Base-by-base conservation (phyloP, 2,329 filamentous ascomycete species). In the Tolypocladium amazonense region DNA sequence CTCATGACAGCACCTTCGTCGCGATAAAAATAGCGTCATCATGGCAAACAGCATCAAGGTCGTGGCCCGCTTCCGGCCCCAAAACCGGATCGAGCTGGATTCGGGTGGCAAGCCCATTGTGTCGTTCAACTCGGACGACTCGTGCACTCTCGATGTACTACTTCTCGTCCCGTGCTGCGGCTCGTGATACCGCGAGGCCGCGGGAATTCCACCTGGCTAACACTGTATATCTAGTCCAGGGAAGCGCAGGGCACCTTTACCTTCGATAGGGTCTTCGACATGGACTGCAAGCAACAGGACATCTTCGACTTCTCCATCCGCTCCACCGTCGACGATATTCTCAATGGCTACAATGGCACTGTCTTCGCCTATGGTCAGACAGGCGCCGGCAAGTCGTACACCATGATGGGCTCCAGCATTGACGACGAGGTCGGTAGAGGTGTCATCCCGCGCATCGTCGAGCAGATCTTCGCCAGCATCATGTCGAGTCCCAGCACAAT, bases 321-420 rank as follows among this genome's bases (percentile, higher is more conserved):
- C 65, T 85, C 90, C 33, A 97, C 94, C 25, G 94, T 99, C 67
- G 93, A 97, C 78, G 94, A 97, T 73, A 97, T 99, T 67, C 83
- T 99, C 65, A 96, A 97, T 76, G 94, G 94, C 65, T 99, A 99
- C 84, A 99, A 99, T 79, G 94, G 93, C 72, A 97, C 93, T 18
- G 93, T 99, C 67, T 97, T 99, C 70, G 94, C 94, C 64, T 99
- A 99, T 73, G 94, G 94, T 65, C 94, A 97, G 81, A 99, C 94
- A 0, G 94, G 94, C 75, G 92, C 93, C 15, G 94, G 94, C 80
- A 99, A 99, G 81, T 97, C 94, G 27, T 97, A 96, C 74, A 97
- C 94, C 58, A 99, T 99, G 94, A 76, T 76, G 74, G 75, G 75
- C 47, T 74, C 89, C 57, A 92, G 93, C 75, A 97, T 99, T 77